phyloP scores from a whole-genome alignment of 192 early-diverging fungal genomes.

The Diversispora eburnea region DNA sequence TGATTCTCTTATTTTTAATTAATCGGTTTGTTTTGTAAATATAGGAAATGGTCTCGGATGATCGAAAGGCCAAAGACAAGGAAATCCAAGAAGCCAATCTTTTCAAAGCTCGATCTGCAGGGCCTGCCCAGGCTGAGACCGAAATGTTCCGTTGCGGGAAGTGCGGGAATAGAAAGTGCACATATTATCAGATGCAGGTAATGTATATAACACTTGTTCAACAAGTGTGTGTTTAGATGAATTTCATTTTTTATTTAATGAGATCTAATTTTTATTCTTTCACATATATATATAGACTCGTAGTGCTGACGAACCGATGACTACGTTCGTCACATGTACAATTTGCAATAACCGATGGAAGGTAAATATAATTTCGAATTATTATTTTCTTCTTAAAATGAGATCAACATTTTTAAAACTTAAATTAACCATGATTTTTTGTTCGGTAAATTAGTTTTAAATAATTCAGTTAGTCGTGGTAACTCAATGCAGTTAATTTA shows the following conservation, averaged over 20 bases:
- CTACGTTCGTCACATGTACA: conserved; percentile 91
- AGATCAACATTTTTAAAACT: too few species aligned
- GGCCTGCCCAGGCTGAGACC: conserved; percentile 73
- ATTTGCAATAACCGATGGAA: conserved; percentile 88
- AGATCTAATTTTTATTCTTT: neutral
- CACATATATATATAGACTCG: conserved; percentile 60
- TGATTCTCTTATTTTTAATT: too few species aligned
- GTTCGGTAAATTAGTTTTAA: too few species aligned
- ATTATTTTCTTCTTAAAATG: too few species aligned
- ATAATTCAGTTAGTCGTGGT: too few species aligned
- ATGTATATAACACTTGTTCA: neutral
- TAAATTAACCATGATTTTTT: too few species aligned
- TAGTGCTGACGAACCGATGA: conserved; percentile 98
- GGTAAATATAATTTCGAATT: conserved; percentile 18
- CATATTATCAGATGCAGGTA: conserved; percentile 90
- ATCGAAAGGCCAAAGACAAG: conserved; percentile 66
- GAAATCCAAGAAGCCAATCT: conserved; percentile 70
- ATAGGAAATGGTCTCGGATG: conserved; percentile 90
- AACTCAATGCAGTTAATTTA: too few species aligned
- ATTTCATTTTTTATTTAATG: too few species aligned
- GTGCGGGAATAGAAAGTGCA: conserved; percentile 80
- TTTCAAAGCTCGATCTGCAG: conserved; percentile 74
- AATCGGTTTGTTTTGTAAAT: neutral
- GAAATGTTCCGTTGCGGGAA: conserved; percentile 94
- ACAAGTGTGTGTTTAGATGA: neutral